These are phyloP conservation scores for Heritiera littoralis DNA, from an alignment of 345 rosid genomes.

Conservation along the genomic window DNA sequence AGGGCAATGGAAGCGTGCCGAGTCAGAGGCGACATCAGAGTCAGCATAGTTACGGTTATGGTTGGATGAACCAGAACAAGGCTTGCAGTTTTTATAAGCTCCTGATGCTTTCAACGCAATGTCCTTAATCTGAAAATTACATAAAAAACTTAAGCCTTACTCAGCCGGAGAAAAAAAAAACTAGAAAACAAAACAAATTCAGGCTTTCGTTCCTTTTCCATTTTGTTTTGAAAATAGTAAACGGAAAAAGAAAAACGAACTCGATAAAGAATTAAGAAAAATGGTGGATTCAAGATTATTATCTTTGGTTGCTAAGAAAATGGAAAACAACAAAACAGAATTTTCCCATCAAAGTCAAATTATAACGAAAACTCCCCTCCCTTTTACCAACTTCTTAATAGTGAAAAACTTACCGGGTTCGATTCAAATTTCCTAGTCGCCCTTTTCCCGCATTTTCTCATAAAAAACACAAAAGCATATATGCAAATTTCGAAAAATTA, in stretches of 20 bases:
- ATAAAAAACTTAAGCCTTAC: neutral
- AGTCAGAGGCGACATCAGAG: conserved; percentile 66
- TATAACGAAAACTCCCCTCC: neutral
- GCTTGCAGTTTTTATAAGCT: conserved; percentile 85
- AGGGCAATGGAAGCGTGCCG: conserved; percentile 64
- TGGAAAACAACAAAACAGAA: neutral
- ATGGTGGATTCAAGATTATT: no score
- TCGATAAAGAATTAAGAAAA: no score
- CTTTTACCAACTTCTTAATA: neutral
- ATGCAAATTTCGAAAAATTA: neutral
- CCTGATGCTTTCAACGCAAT: conserved; percentile 95
- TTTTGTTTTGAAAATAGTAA: no score
- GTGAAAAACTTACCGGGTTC: neutral
- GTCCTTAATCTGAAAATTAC: conserved; percentile 70
- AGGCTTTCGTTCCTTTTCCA: neutral
- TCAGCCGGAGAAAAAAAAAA: neutral
- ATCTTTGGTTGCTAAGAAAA: conserved; percentile 17
- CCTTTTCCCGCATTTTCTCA: conserved; percentile 24
- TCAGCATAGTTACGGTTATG: conserved; percentile 48
- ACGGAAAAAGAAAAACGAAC: no score
- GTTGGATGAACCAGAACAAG: conserved; percentile 74
- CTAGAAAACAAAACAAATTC: conserved; percentile 16
- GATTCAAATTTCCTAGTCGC: conserved; percentile 10
- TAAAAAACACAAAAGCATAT: conserved; percentile 23
- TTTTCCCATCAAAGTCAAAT: neutral